Conservation (phyloP, 1,139 yeast species). For the Yamadazyma membranifaciens region DNA sequence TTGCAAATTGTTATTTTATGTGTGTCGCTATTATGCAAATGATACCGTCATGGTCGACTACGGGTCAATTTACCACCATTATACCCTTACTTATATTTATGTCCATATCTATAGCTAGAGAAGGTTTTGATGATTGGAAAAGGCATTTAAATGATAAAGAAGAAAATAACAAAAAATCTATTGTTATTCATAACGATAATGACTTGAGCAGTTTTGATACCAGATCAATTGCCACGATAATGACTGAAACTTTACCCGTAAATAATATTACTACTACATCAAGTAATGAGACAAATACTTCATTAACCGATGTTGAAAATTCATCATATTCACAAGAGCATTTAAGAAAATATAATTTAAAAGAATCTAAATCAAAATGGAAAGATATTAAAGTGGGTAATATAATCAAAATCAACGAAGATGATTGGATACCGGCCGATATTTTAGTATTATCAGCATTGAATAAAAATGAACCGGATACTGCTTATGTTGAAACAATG, state of each 20-base stretch:
- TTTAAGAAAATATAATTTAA: constrained; percentile 33
- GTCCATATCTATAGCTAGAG: constrained; percentile 87
- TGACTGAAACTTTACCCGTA: constrained; percentile 34
- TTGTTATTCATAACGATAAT: constrained; percentile 36
- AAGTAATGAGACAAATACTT: neutral
- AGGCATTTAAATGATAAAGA: constrained; percentile 82
- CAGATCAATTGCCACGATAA: constrained; percentile 35
- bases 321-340: constrained; percentile 16
- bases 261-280: neutral
- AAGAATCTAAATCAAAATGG: constrained; percentile 54
- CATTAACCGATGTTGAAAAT: constrained; percentile 1
- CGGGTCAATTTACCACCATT: constrained; percentile 95
- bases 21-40: constrained; percentile 87
- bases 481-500: constrained; percentile 90
- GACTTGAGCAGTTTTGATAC: constrained; percentile 30
- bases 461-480: constrained; percentile 60
- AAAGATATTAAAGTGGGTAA: constrained; percentile 82
- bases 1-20: constrained; percentile 87
- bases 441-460: constrained; percentile 61
- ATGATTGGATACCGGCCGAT: constrained; percentile 96
- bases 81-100: constrained; percentile 84
- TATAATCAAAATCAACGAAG: constrained; percentile 64
- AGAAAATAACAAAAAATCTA: constrained; percentile 68
- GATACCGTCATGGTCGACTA: constrained; percentile 97
- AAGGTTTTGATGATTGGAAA: constrained; percentile 90